phyloP scores from a whole-genome alignment of 441 rosid genomes.

The Erodium trifolium region DNA sequence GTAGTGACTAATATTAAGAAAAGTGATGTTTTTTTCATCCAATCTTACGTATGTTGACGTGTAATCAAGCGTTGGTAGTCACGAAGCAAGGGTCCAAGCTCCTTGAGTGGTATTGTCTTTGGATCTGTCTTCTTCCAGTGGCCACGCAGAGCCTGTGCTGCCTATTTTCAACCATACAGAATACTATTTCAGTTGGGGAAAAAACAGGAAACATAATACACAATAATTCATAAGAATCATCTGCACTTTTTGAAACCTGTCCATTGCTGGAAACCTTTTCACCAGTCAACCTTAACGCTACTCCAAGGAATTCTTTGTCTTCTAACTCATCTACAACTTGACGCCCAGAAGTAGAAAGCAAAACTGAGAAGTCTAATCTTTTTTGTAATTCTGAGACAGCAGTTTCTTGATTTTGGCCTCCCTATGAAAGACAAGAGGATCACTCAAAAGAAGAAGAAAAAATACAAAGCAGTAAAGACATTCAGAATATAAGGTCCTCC shows the following conservation, averaged over 20 bases:
- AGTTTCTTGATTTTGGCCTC: slow-evolving; percentile 39
- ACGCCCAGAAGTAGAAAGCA: slow-evolving; percentile 31
- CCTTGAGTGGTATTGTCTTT: slow-evolving; percentile 49
- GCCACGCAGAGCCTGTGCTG: slow-evolving; percentile 56
- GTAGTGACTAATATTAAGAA: not conserved
- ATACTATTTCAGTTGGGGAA: slow-evolving; percentile 14
- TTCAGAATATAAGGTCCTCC: slow-evolving; percentile 3
- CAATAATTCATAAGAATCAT: slow-evolving; percentile 17
- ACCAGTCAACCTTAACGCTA: slow-evolving; percentile 49
- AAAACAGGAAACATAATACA: slow-evolving; percentile 13
- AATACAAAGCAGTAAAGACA: not conserved
- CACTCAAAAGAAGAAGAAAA: slow-evolving; percentile 7
- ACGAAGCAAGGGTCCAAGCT: slow-evolving; percentile 76
- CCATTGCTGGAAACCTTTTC: slow-evolving; percentile 35
- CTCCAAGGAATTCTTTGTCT: slow-evolving; percentile 67
- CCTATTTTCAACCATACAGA: slow-evolving; percentile 31
- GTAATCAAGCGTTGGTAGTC: slow-evolving; percentile 75
- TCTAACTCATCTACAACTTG: slow-evolving; percentile 59
- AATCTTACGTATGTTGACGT: slow-evolving; percentile 49
- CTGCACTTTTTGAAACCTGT: slow-evolving; percentile 33
- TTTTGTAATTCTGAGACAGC: slow-evolving; percentile 53
- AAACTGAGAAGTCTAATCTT: slow-evolving; percentile 51
- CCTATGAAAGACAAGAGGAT: slow-evolving; percentile 35
- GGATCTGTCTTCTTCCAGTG: slow-evolving; percentile 68
- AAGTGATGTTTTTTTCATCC: not conserved